phyloP scores from a whole-genome alignment of 2,329 filamentous ascomycete genomes.

The Colletotrichum abscissum region DNA sequence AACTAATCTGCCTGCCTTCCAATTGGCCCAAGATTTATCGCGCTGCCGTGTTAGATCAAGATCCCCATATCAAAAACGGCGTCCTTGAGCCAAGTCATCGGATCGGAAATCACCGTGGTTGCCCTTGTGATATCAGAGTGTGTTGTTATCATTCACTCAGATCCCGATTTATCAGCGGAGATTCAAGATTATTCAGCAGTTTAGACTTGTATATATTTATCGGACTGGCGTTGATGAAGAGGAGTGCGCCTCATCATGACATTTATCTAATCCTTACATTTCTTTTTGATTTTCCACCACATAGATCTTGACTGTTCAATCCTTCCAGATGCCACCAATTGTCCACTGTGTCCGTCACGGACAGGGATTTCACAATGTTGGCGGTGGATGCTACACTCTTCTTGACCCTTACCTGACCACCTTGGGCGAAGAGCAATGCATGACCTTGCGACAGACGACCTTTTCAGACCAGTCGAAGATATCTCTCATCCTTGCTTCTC shows the following conservation, averaged over 20 bases:
- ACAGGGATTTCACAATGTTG: slow-evolving; percentile 4
- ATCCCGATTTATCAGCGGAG: not conserved
- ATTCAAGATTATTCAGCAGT: slow-evolving; percentile 3
- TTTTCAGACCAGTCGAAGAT: slow-evolving; percentile 18
- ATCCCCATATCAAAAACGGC: not conserved
- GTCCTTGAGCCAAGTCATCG: not conserved
- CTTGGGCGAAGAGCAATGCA: slow-evolving; percentile 15
- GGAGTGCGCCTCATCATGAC: not conserved
- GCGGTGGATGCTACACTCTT: not conserved
- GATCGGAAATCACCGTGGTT: not conserved
- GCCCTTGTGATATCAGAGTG: not conserved
- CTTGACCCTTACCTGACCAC: slow-evolving; percentile 5
- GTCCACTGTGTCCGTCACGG: slow-evolving; percentile 6
- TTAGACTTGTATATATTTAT: not conserved
- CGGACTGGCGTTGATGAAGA: not conserved
- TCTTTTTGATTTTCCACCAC: not conserved
- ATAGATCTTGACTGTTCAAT: not conserved
- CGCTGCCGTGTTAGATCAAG: rapidly evolving
- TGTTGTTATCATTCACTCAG: not conserved
- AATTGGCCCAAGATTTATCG: not conserved
- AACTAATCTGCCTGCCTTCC: rapidly evolving
- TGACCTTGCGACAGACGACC: not conserved
- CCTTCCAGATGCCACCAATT: slow-evolving; percentile 5
- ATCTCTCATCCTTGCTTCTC: slow-evolving; percentile 1
- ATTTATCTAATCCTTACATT: not conserved